Percentiles rank a stretch among this genome's conserved stretches.
phyloP scores from a whole-genome alignment of 2,329 filamentous ascomycete genomes.

The Xylaria multiplex region DNA sequence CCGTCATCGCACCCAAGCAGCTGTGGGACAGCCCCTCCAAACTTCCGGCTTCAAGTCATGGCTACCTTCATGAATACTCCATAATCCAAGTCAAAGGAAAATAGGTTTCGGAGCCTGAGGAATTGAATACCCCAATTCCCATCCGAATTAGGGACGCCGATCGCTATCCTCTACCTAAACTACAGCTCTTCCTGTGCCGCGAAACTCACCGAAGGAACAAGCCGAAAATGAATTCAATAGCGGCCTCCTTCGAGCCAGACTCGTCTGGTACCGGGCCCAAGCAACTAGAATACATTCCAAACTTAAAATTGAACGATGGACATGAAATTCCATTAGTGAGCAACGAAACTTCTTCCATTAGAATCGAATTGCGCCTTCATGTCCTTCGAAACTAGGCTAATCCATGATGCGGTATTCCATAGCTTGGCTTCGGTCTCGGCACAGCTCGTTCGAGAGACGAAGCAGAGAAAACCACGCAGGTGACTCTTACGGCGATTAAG shows the following conservation, averaged over 20 bases:
- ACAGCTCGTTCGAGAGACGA: conserved; percentile 72
- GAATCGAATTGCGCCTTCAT: neutral
- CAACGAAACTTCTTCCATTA: conserved; percentile 9
- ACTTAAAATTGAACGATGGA: conserved; percentile 77
- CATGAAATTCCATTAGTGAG: conserved; percentile 75
- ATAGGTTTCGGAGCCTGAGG: neutral
- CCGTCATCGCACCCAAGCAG: conserved; percentile 14
- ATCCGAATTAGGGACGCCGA: neutral
- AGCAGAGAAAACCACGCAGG: conserved; percentile 62
- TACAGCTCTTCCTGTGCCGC: neutral
- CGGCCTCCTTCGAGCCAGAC: conserved; percentile 53
- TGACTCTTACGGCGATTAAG: conserved; percentile 70
- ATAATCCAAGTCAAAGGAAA: too few species aligned
- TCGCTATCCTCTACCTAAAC: neutral
- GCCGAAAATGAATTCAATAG: conserved; percentile 56
- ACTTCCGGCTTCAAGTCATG: conserved; percentile 2
- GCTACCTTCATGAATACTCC: neutral
- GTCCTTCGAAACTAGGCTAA: conserved; percentile 8
- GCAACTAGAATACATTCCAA: conserved; percentile 59
- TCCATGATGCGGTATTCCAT: conserved; percentile 14
- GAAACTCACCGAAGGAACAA: neutral
- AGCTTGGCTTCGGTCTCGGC: conserved; percentile 78
- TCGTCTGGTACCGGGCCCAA: conserved; percentile 54
- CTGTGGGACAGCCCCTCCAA: conserved; percentile 12
- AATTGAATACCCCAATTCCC: too few species aligned